These are phyloP conservation scores for Boletus pseudopeckii DNA, from an alignment of 768 basidiomycete genomes.

Conservation along the genomic window DNA sequence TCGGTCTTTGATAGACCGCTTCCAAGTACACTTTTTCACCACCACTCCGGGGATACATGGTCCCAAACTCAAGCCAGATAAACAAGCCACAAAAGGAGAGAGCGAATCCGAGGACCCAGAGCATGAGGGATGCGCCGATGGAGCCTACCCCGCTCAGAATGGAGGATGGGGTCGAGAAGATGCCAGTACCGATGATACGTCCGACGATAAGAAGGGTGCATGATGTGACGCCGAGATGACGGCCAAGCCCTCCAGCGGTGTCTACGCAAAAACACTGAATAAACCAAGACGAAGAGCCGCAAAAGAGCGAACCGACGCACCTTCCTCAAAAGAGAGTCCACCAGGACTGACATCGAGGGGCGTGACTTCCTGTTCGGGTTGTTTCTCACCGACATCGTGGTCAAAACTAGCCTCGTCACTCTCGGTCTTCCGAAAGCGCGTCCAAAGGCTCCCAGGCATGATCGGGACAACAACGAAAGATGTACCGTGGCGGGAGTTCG, in stretches of 20 bases:
- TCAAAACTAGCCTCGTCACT: background rate
- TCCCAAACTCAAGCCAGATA: constrained; percentile 61
- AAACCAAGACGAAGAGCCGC: background rate
- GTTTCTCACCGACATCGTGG: background rate
- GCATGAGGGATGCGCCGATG: constrained; percentile 55
- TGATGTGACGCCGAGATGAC: constrained; percentile 51
- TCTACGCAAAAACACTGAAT: constrained; percentile 26
- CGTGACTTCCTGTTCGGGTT: background rate
- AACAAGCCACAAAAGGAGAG: constrained; percentile 59
- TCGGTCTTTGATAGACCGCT: constrained; percentile 47
- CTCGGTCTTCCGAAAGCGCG: background rate
- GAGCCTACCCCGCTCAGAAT: constrained; percentile 56
- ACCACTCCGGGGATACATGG: constrained; percentile 59
- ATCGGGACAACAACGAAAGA: background rate
- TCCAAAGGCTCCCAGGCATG: constrained; percentile 7
- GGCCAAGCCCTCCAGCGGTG: constrained; percentile 52
- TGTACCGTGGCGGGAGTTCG: background rate
- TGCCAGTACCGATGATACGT: constrained; percentile 55
- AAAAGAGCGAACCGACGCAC: constrained; percentile 17
- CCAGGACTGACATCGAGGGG: constrained; percentile 34
- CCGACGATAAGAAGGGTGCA: constrained; percentile 57
- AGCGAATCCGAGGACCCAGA: constrained; percentile 59
- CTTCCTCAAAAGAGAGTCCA: constrained; percentile 48
- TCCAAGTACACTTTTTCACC: constrained; percentile 65
- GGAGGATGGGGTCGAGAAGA: constrained; percentile 58